Conservation (phyloP, 208 protist genomes). For the Entamoeba invadens region DNA sequence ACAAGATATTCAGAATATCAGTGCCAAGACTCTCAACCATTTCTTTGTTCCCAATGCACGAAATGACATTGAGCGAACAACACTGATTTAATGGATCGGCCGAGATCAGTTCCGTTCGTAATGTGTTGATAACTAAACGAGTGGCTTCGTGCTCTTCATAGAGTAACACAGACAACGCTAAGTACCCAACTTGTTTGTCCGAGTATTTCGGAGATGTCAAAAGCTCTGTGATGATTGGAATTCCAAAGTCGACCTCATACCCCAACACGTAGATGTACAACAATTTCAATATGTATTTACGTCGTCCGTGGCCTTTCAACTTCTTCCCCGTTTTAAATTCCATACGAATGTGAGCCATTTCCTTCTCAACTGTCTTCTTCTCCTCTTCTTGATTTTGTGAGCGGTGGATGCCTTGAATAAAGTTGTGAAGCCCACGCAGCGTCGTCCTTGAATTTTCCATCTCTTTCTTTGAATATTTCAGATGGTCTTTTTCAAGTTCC, state of each 20-base stretch:
- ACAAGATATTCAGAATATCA: background rate
- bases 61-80: background rate
- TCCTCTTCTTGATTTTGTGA: conserved; percentile 65
- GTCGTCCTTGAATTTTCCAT: background rate
- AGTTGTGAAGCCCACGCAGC: conserved; percentile 21
- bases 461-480: background rate
- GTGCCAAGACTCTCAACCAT: background rate
- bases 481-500: too few species aligned
- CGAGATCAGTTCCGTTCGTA: conserved; percentile 69
- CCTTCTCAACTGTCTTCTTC: conserved; percentile 77
- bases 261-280: conserved; percentile 98
- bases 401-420: conserved; percentile 16
- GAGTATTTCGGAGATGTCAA: conserved; percentile 66
- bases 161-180: conserved; percentile 74
- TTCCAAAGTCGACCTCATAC: conserved; percentile 95
- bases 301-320: conserved; percentile 67
- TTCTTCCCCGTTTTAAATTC: conserved; percentile 68
- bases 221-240: conserved; percentile 89
- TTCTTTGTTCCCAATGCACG: background rate
- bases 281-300: conserved; percentile 99
- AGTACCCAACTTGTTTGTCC: conserved; percentile 90
- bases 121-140: conserved; percentile 82
- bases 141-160: conserved; percentile 83
- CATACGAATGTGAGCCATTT: conserved; percentile 91
- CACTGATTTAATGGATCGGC: background rate